Evolutionary conservation across 176 grass and related monocot genomes (phyloP), one percentile per base, ranked within the genome.

Genomic region (Saccharum spontaneum): DNA sequence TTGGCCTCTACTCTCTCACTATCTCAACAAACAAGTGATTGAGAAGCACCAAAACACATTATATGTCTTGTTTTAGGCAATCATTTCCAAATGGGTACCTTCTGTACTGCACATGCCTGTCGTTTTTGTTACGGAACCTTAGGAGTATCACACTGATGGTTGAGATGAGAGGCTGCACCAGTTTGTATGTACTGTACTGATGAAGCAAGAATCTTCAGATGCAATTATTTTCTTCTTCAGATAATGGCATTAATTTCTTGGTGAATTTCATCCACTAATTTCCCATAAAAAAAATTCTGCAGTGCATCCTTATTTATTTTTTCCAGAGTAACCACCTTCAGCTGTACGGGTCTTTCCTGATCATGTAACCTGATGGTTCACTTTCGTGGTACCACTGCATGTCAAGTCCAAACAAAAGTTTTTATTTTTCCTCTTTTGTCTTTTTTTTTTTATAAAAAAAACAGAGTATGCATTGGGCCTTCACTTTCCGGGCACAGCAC

Each of bases 351-450:
- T 10, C 52, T 11, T 44, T 59, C 37, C 46, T 52, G 54, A 83
- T 52, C 33, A 73, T 67, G 20, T 28, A 11, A 13, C 24, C 37
- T 15, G 61, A 50, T 44, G 54, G 73, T 86, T 90, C 73, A 40
- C 71, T 64, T 62, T 24, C 33, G 66, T 13, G 17, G 14, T 64
- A 65, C 44, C 24, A 73, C 54, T 49, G 18, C 45, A 38, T 76
- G 33, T 18, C 37, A 50, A 72, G 6, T 44, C 55, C 26, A 67
- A 15, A 44, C 28, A 83, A 59, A 44, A 18, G 23, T 50, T 33
- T 50, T 10, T 8, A 23, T 43, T 20, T 71, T 24, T 49, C 12
- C 7, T 59, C 17, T 59, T 59, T 22, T 57, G 6, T 5, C 0
- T 26, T 46, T 24, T 45, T 73, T 24, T 45, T 73, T 14, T 24